Conservation (phyloP, 1,284 basidiomycete genomes). For the Irpex lacteus region DNA sequence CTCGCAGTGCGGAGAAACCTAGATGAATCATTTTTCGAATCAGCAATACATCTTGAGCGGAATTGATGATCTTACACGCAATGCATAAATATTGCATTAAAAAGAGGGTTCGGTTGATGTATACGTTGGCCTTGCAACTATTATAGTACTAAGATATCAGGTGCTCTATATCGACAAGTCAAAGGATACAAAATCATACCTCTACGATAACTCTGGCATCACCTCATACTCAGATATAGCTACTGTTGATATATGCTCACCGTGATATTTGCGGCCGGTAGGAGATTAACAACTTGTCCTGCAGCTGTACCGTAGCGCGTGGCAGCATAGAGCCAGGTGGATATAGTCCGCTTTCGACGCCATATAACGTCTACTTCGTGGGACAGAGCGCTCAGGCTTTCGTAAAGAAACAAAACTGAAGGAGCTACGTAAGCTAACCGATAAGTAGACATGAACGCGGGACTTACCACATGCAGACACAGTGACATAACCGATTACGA, state of each 20-base stretch:
- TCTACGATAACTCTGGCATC: not conserved
- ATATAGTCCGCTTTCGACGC: not conserved
- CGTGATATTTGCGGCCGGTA: not conserved
- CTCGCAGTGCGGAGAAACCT: not conserved
- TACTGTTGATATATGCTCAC: not conserved
- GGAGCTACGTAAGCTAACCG: too few species aligned
- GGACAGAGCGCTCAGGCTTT: not conserved
- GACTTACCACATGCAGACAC: too few species aligned
- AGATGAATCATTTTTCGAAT: too few species aligned
- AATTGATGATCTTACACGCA: not conserved
- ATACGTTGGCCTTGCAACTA: not conserved
- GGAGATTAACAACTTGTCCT: not conserved
- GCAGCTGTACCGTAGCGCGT: not conserved
- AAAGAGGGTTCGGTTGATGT: not conserved
- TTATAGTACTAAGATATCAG: not conserved
- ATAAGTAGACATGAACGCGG: too few species aligned
- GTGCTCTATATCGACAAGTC: not conserved
- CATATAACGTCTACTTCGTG: not conserved
- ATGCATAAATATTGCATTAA: not conserved
- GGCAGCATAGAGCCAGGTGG: not conserved
- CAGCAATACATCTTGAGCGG: too few species aligned
- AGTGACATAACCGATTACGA: too few species aligned
- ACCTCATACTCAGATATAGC: not conserved
- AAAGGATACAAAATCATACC: not conserved
- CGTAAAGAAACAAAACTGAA: not conserved